Evolutionary conservation across 2,329 filamentous ascomycete species (phyloP), one percentile per base, ranked within the genome.

Genomic region (Epichloe gansuensis): DNA sequence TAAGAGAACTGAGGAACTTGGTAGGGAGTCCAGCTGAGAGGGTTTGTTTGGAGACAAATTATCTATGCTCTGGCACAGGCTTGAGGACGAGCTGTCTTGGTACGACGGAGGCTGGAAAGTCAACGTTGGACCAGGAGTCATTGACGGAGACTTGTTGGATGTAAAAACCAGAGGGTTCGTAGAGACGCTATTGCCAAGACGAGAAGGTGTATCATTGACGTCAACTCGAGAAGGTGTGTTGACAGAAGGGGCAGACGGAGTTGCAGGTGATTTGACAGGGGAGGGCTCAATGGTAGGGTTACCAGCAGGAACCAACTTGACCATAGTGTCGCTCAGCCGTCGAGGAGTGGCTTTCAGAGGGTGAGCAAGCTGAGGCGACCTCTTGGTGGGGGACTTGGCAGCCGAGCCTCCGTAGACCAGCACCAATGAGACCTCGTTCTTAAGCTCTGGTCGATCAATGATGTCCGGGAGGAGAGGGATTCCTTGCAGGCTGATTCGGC

Each of bases 301-400:
- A 4, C 57, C 38, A 7, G 54, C 55, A 13, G 66, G 66, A n/a
- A 59, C 25, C 43, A 69, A 58, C 52, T 59, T 61, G 52, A 67
- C 55, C 25, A 67, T 59, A 3, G 58, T 60, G 37, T 62, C 60
- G n/a, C 58, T 61, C 48, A 69, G 52, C 25, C 62, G 64, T 35
- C 55, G 58, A 21, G 61, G 50, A 8, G 55, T 56, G 44, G 49
- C 57, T 58, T 61, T 62, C 48, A 65, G 54, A 6, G 63, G 63
- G 43, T 55, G 63, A 2, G 57, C 56, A 12, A 63, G 60, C n/a
- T 58, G 58, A 25, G 60, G 55, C 31, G 59, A 54, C 39, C 60
- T 59, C 60, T 68, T 69, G 21, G 59, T 61, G 1, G 67, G 67
- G 5, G 66, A 69, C 44, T 65, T 60, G 1, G 61, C 7, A 23